Conservation (phyloP, 257 asterid species). For the Solanum lignicaule region DNA sequence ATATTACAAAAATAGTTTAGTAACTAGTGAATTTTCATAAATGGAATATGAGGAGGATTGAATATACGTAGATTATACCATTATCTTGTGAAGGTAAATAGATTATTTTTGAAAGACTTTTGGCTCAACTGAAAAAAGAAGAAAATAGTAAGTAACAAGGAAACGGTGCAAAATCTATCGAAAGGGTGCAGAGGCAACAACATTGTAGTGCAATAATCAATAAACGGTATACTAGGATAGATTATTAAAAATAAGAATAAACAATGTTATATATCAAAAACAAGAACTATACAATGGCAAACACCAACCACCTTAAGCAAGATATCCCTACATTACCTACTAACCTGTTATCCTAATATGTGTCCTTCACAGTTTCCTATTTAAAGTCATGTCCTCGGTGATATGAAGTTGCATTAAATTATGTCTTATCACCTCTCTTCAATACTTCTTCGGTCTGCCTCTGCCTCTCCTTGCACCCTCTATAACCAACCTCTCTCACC, state of each 20-base stretch:
- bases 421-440: background rate
- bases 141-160: background rate
- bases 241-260: background rate
- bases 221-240: background rate
- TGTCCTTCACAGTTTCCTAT: background rate
- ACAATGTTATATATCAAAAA: background rate
- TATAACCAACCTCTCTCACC: background rate
- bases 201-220: background rate
- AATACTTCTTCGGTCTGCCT: background rate
- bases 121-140: background rate
- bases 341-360: background rate
- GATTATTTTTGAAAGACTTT: too few species aligned
- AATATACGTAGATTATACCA: accelerated
- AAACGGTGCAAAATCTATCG: background rate
- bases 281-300: background rate
- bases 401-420: background rate
- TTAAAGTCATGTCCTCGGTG: background rate
- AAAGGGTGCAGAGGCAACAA: background rate
- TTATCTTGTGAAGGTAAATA: background rate
- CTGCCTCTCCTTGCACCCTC: background rate
- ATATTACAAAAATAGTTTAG: too few species aligned
- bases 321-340: background rate
- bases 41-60: too few species aligned
- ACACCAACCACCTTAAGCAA: background rate
- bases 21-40: too few species aligned